Evolutionary conservation across 2,329 filamentous ascomycete genomes (phyloP).

Genomic region (Sarocladium strictum): DNA sequence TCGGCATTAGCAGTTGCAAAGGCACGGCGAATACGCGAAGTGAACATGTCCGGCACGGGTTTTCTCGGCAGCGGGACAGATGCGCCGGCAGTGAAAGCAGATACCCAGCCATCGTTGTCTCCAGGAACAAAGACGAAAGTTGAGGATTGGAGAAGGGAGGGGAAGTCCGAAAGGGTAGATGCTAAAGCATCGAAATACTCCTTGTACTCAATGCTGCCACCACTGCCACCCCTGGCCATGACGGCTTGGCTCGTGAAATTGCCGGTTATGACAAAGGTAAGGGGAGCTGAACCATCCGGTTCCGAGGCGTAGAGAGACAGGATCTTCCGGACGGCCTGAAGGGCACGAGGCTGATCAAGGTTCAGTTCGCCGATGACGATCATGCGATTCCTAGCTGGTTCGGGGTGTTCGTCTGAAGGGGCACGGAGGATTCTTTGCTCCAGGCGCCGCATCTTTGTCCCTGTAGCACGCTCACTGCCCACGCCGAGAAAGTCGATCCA

Average conservation of each 20-base stretch:
- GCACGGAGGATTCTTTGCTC: constrained; percentile 61
- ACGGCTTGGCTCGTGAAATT: constrained; percentile 69
- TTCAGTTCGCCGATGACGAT: constrained; percentile 82
- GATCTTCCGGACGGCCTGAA: constrained; percentile 76
- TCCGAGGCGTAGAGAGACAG: constrained; percentile 67
- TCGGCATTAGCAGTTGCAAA: constrained; percentile 77
- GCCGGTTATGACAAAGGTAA: constrained; percentile 77
- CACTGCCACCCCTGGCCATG: constrained; percentile 62
- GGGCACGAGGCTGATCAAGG: constrained; percentile 74
- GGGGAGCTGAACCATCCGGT: constrained; percentile 58
- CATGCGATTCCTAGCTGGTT: constrained; percentile 44
- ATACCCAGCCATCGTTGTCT: constrained; percentile 96
- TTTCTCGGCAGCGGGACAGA: constrained; percentile 64
- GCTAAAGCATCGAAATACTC: constrained; percentile 90
- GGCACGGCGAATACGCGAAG: constrained; percentile 72
- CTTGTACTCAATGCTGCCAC: constrained; percentile 91
- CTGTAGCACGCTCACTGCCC: constrained; percentile 80
- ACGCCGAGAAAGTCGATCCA: constrained; percentile 96
- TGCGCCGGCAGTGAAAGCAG: constrained; percentile 72
- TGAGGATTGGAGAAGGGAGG: constrained; percentile 67
- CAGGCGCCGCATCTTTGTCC: constrained; percentile 74
- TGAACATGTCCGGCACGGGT: constrained; percentile 81
- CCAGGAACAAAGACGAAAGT: constrained; percentile 93
- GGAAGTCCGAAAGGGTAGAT: constrained; percentile 75
- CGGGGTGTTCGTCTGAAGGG: constrained; percentile 23